A percentile compares a stretch with the other conserved stretches of the same genome.
Conservation (phyloP, 169 alveolate species). For the Cryptosporidium baileyi region DNA sequence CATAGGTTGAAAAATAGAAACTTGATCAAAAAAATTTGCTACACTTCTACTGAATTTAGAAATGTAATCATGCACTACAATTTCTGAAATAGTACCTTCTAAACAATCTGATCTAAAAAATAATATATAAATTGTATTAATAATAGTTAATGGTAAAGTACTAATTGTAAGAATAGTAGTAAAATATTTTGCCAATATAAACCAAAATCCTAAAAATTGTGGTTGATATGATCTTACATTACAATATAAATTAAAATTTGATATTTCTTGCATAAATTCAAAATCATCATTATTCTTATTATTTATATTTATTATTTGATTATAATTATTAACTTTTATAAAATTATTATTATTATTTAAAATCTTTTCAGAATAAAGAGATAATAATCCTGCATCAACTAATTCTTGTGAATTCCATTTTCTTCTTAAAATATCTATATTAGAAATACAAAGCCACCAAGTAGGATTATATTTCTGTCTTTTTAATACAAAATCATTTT, state of each 20-base stretch:
- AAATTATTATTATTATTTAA: not conserved
- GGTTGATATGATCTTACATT: slow-evolving; percentile 64
- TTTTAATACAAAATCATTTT: slow-evolving; percentile 14
- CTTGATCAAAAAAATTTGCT: not conserved
- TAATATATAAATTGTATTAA: not conserved
- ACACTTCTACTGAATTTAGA: not conserved
- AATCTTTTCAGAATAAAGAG: not conserved
- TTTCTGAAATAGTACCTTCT: slow-evolving; percentile 4
- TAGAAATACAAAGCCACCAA: slow-evolving; percentile 54
- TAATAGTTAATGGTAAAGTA: slow-evolving; percentile 40
- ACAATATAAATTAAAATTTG: slow-evolving; percentile 47
- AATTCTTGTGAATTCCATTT: slow-evolving; percentile 29
- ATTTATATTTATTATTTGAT: not conserved
- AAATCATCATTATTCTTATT: not conserved
- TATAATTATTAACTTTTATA: not conserved
- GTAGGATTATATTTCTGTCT: slow-evolving; percentile 50
- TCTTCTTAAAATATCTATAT: slow-evolving; percentile 38
- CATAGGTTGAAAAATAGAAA: slow-evolving; percentile 46
- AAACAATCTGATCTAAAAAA: slow-evolving; percentile 20
- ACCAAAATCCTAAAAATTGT: slow-evolving; percentile 40
- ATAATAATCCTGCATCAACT: slow-evolving; percentile 33
- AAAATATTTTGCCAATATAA: slow-evolving; percentile 44
- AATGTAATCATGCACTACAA: not conserved
- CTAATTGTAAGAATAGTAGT: slow-evolving; percentile 21
- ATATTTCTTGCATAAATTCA: not conserved